Evolutionary conservation across 2,329 filamentous ascomycete species (phyloP).

Genomic region (Fusarium albosuccineum): DNA sequence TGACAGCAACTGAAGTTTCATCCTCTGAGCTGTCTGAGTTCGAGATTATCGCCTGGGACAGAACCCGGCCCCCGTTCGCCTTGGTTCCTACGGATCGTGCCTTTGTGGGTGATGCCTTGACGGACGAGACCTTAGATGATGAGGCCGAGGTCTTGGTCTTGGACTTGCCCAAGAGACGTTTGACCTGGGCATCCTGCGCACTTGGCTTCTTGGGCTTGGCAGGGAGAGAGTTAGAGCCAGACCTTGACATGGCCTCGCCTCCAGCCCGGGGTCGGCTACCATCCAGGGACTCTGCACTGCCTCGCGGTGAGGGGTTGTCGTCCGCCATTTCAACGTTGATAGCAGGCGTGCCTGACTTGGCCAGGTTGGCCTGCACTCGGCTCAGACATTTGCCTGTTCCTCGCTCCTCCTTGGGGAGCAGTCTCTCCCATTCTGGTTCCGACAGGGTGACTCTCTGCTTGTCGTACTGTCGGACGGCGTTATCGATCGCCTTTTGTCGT

Average conservation of each 20-base stretch:
- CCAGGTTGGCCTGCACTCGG: slow-evolving; percentile 70
- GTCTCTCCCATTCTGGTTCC: slow-evolving; percentile 71
- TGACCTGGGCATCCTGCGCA: slow-evolving; percentile 67
- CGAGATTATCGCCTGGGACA: slow-evolving; percentile 69
- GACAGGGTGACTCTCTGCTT: slow-evolving; percentile 67
- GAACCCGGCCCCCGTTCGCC: slow-evolving; percentile 58
- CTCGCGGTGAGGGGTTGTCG: slow-evolving; percentile 58
- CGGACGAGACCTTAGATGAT: slow-evolving; percentile 46
- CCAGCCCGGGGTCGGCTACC: slow-evolving; percentile 49
- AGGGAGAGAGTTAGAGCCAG: slow-evolving; percentile 64
- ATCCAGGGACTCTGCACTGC: slow-evolving; percentile 50
- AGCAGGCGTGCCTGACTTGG: slow-evolving; percentile 64
- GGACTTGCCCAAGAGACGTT: slow-evolving; percentile 61
- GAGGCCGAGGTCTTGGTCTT: slow-evolving; percentile 52
- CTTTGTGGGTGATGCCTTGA: slow-evolving; percentile 58
- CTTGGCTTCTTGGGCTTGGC: slow-evolving; percentile 69
- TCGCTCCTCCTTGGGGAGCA: slow-evolving; percentile 70
- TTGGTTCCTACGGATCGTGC: slow-evolving; percentile 49
- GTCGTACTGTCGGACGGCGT: slow-evolving; percentile 71
- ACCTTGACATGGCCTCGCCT: slow-evolving; percentile 62
- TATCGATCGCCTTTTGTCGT: slow-evolving; percentile 71
- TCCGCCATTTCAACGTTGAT: slow-evolving; percentile 65
- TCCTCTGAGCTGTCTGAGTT: slow-evolving; percentile 70
- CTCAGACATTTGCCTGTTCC: slow-evolving; percentile 71
- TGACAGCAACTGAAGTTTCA: slow-evolving; percentile 56